phyloP scores from a whole-genome alignment of 768 basidiomycete genomes.

The Lentinula aciculospora region DNA sequence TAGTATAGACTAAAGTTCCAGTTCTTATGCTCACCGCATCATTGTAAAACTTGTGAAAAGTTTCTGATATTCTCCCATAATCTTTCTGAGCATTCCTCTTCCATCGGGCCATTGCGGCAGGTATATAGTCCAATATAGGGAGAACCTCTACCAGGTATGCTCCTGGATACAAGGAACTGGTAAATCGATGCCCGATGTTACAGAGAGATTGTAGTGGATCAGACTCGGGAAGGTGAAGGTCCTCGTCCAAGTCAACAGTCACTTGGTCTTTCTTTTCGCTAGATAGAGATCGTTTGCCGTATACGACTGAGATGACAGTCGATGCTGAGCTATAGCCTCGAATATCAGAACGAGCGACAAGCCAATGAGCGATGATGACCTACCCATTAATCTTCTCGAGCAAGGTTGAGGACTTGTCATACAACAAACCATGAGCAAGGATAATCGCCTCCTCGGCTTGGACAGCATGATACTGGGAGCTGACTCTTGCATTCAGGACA shows the following conservation, averaged over 20 bases:
- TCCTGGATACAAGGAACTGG: constrained; percentile 1
- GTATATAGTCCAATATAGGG: not conserved
- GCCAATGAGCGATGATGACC: not conserved
- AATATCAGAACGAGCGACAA: not conserved
- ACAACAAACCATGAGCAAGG: constrained; percentile 1
- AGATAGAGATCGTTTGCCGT: not conserved
- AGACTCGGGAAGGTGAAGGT: not conserved
- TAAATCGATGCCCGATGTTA: constrained; percentile 2
- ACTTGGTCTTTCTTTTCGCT: not conserved
- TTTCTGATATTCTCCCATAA: not conserved
- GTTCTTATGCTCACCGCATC: not conserved
- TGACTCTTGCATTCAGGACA: not conserved
- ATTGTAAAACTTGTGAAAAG: not conserved
- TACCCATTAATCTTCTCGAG: not conserved
- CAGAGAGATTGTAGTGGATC: not conserved
- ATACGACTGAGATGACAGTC: constrained; percentile 1
- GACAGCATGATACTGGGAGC: not conserved
- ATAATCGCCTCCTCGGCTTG: not conserved
- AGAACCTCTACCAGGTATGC: constrained; percentile 3
- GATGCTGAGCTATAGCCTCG: not conserved
- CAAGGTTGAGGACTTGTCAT: not conserved
- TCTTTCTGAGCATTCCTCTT: not conserved
- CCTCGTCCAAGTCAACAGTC: not conserved
- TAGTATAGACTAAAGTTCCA: not conserved
- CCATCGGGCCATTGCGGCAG: not conserved